Evolutionary conservation across 2,329 filamentous ascomycete genomes (phyloP).

Genomic region (Aspergillus sojae): DNA sequence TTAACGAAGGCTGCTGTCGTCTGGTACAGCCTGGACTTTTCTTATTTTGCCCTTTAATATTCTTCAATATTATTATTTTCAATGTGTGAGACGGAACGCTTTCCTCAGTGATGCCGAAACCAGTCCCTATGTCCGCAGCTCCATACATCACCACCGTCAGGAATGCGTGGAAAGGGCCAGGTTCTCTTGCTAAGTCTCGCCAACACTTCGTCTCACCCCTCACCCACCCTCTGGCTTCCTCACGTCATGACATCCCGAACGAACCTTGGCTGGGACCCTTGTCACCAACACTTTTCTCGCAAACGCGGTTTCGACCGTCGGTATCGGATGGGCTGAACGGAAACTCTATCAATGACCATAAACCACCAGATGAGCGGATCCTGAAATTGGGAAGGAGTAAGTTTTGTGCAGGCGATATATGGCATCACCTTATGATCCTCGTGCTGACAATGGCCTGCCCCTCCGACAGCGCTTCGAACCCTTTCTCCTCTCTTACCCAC

Average conservation of each 20-base stretch:
- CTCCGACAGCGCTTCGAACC: slow-evolving; percentile 55
- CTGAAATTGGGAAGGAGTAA: slow-evolving; percentile 65
- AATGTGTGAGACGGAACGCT: not conserved
- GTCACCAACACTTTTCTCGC: slow-evolving; percentile 29
- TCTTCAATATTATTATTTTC: not conserved
- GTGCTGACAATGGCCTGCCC: slow-evolving; percentile 14
- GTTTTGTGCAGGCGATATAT: slow-evolving; percentile 19
- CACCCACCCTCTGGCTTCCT: slow-evolving; percentile 37
- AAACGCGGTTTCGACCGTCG: slow-evolving; percentile 22
- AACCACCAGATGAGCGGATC: slow-evolving; percentile 61
- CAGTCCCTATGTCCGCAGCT: slow-evolving; percentile 14
- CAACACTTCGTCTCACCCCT: slow-evolving; percentile 33
- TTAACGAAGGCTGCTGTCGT: slow-evolving; percentile 8
- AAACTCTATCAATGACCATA: slow-evolving; percentile 40
- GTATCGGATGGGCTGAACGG: slow-evolving; percentile 26
- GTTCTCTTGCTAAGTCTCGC: not conserved
- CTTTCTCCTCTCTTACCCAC: slow-evolving; percentile 66
- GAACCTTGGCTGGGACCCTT: slow-evolving; percentile 38
- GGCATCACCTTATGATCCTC: not conserved
- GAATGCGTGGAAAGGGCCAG: not conserved
- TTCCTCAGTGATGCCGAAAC: slow-evolving; percentile 31
- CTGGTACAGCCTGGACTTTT: slow-evolving; percentile 7
- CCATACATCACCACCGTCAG: slow-evolving; percentile 15
- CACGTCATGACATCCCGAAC: slow-evolving; percentile 37
- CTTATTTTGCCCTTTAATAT: not conserved